Percentiles rank a stretch among this genome's conserved stretches.
These are phyloP conservation scores for Talaromyces wortmannii DNA, from an alignment of 495 filamentous ascomycete genomes.

Conservation along the genomic window DNA sequence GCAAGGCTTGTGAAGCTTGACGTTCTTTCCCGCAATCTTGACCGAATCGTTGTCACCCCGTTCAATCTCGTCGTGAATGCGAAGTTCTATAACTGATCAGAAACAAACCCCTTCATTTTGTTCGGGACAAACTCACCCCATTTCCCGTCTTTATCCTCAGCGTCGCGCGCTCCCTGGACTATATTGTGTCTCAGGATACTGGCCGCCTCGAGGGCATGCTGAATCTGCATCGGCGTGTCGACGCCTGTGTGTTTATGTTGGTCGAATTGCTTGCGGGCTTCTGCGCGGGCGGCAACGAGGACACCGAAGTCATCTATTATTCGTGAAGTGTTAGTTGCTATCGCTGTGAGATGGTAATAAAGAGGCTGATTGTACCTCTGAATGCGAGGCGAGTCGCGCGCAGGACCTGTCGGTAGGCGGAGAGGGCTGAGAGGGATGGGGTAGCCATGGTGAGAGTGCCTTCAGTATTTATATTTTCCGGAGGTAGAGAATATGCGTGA, in stretches of 20 bases:
- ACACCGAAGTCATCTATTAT: constrained; percentile 57
- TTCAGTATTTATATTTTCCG: too few species aligned
- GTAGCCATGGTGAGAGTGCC: constrained; percentile 7
- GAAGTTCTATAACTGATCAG: constrained; percentile 50
- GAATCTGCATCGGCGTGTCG: constrained; percentile 48
- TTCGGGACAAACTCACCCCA: constrained; percentile 50
- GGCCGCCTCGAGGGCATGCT: constrained; percentile 78
- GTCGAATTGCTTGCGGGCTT: constrained; percentile 67
- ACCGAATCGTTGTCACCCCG: constrained; percentile 86
- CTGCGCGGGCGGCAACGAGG: constrained; percentile 59
- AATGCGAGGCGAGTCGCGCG: constrained; percentile 82
- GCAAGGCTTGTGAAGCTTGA: constrained; percentile 41
- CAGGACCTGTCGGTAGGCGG: constrained; percentile 76
- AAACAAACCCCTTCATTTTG: neutral
- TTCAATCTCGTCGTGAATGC: constrained; percentile 87
- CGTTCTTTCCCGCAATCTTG: constrained; percentile 45
- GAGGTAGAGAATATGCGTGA: too few species aligned
- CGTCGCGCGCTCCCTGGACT: constrained; percentile 66
- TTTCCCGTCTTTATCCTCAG: constrained; percentile 43
- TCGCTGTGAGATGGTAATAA: neutral
- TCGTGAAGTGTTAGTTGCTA: neutral
- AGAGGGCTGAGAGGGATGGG: constrained; percentile 50
- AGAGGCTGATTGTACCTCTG: constrained; percentile 47
- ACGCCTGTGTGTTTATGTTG: constrained; percentile 50
- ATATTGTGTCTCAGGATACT: constrained; percentile 75